phyloP scores from a whole-genome alignment of 2,329 filamentous ascomycete species.

The Cladosporium austrohemisphaericum region DNA sequence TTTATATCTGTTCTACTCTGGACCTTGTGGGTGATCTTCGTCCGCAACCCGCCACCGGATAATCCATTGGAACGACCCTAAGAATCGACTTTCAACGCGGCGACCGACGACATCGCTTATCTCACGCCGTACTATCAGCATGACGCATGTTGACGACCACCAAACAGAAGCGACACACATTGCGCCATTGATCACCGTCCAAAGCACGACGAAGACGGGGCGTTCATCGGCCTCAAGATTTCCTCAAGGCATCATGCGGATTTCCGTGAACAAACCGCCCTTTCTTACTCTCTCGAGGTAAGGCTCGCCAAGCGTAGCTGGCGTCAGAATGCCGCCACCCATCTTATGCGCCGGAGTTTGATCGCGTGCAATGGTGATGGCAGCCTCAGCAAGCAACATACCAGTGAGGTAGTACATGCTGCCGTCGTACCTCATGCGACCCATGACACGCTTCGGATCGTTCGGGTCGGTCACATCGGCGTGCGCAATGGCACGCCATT shows the following conservation, averaged over 20 bases:
- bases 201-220: no score
- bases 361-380: conserved; percentile 59
- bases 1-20: background rate
- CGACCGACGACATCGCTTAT: no score
- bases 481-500: conserved; percentile 62
- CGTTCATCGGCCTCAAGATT: background rate
- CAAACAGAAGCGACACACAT: no score
- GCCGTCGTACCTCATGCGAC: conserved; percentile 55
- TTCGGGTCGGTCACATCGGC: conserved; percentile 51
- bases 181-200: no score
- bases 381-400: conserved; percentile 60
- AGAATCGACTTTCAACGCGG: no score
- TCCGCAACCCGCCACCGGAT: background rate
- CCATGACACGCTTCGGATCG: conserved; percentile 51
- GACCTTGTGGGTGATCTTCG: background rate
- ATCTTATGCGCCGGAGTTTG: conserved; percentile 51
- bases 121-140: no score
- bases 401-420: conserved; percentile 67
- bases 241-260: conserved; percentile 30
- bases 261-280: conserved; percentile 61
- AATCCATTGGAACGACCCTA: no score
- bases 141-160: no score
- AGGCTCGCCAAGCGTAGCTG: conserved; percentile 64
- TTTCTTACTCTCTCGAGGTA: conserved; percentile 61
- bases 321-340: conserved; percentile 66